Base-by-base conservation (phyloP, 225 moss, liverwort and hornwort species). In the Marchantia polymorpha region DNA sequence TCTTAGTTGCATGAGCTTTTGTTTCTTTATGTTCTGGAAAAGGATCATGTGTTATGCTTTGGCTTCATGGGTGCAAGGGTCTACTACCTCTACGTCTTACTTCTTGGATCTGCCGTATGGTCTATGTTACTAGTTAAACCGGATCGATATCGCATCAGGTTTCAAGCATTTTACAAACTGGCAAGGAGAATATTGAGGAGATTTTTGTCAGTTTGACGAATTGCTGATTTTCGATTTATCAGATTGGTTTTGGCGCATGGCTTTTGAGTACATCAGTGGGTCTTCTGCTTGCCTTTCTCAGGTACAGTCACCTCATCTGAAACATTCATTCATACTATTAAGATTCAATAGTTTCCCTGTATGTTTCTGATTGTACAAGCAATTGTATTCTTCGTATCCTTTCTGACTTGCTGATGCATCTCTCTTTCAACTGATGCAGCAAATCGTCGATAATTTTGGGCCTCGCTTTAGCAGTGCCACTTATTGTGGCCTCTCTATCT, bases 381-480 rank as follows among this genome's bases (percentile, higher is more conserved):
- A 3, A 65, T 65, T 65, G 65, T 3, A 65, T 27, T 27, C n/a
- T n/a, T n/a, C n/a, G n/a, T n/a, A n/a, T 27, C 27, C 30, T 14
- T 30, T 19, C 30, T 26, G 3, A 10, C 66, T 29, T 66, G 30
- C 10, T 66, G 27, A 66, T n/a, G 26, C 66, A 14, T 8, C 10
- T 29, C 30, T 61, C 60, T 20, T 22, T 61, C 5, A n/a, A 61
- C 60, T 66, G 7, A 25, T 88, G 87, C 89, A 96, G 96, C 82
- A 96, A 96, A 80, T 96, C 96, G 39, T 96, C 96, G 49, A 94
- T 96, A 72, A 91, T 96, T 76, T 89, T 96, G 75, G 94, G 92
- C 78, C 77, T 96, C 20, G 77, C 96, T 31, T 82, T 96, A 53
- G 92, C 92, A 55, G 83, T 94, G 54, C 96, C 96, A 72, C 85